phyloP scores from a whole-genome alignment of 2,329 filamentous ascomycete genomes.

The Alternaria brassicicola region DNA sequence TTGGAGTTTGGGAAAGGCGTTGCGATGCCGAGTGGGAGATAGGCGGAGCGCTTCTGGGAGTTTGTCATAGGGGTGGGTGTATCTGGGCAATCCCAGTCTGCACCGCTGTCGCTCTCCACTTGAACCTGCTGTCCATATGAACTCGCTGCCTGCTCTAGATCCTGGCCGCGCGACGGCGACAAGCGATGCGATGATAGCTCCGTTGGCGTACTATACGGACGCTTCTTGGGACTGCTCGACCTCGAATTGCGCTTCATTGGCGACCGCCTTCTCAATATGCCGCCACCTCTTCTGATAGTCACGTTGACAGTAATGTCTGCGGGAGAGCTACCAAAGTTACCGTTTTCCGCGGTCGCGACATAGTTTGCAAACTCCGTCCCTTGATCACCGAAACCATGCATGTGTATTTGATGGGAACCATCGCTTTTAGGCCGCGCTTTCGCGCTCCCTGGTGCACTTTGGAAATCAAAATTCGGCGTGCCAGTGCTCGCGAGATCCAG shows the following conservation, averaged over 20 bases:
- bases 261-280: not conserved
- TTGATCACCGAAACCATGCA: not conserved
- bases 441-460: not conserved
- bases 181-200: not conserved
- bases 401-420: not conserved
- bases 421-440: not conserved
- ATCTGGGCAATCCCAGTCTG: conserved; percentile 15
- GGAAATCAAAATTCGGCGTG: not conserved
- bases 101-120: not conserved
- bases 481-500: conserved; percentile 7
- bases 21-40: conserved; percentile 17
- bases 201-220: conserved; percentile 2
- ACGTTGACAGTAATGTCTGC: not conserved
- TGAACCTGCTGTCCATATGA: not conserved
- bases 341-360: not conserved
- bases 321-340: not conserved
- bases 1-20: not conserved
- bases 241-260: conserved; percentile 7
- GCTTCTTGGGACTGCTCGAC: conserved; percentile 6
- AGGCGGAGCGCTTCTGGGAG: conserved; percentile 22
- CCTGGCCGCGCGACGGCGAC: not conserved
- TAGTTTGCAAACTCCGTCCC: not conserved
- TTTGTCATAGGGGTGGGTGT: conserved; percentile 30
- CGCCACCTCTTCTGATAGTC: conserved; percentile 6
- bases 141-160: not conserved